These are phyloP conservation scores for Neurospora sp. DNA, from an alignment of 495 filamentous ascomycete species.

Conservation along the genomic window DNA sequence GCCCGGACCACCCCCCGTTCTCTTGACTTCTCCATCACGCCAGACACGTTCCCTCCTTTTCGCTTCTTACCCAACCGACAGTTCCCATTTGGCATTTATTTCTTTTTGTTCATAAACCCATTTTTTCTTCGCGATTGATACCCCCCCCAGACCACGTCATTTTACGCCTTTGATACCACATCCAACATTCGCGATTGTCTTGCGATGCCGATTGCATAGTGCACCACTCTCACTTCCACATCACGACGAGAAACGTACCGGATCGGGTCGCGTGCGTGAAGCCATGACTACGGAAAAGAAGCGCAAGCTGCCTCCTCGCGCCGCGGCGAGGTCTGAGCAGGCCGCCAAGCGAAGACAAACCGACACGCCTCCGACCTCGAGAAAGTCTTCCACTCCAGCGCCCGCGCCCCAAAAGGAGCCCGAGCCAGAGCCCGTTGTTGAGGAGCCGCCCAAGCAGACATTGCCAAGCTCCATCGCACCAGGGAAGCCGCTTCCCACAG, in stretches of 20 bases:
- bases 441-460: constrained; percentile 36
- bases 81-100: background rate
- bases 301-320: constrained; percentile 45
- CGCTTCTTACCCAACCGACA: background rate
- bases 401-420: constrained; percentile 18
- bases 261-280: constrained; percentile 2
- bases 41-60: background rate
- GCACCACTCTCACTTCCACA: constrained; percentile 7
- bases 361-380: constrained; percentile 24
- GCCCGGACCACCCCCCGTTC: background rate
- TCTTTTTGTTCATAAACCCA: background rate
- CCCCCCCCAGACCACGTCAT: background rate
- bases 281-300: constrained; percentile 40
- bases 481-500: constrained; percentile 62
- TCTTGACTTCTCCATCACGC: background rate
- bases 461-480: constrained; percentile 46
- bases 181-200: background rate
- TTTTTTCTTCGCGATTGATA: background rate
- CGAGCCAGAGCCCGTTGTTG: constrained; percentile 14
- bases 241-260: constrained; percentile 11
- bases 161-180: background rate
- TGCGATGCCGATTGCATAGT: background rate
- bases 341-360: constrained; percentile 37
- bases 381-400: constrained; percentile 25
- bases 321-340: constrained; percentile 40